Evolutionary conservation across 2,329 filamentous ascomycete genomes (phyloP), one percentile per base, ranked within the genome.

Genomic region (Pseudogymnoascus sp.): DNA sequence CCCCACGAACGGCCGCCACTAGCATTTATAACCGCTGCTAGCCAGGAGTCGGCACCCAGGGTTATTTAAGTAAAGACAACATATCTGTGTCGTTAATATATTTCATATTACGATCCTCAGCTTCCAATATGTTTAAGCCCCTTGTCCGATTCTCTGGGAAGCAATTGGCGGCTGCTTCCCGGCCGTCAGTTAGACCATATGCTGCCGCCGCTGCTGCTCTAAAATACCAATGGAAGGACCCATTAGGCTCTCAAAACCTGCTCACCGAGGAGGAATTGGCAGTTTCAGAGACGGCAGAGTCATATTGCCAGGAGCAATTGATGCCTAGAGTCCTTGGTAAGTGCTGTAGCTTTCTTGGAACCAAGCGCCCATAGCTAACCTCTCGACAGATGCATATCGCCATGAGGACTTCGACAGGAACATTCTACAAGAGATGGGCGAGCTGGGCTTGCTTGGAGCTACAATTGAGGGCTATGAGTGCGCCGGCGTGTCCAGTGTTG

Each of bases 251-350:
- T 37, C 87, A 86, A 71, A 88, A 86, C 71, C 78, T 96, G 50
- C 83, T 92, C 71, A 96, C 92, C 0, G 90, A 96, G 68, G 95
- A 99, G 65, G 95, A 99, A 76, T 74, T 91, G 67, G 91, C 93
- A 13, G 93, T 99, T 68, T 83, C 89, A 44, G 91, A 97, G 71
- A 96, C 91, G 5, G 93, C 93, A 35, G 90, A 96, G 76, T 84
- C 90, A 65, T 99, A 97, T 73, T 97, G 93, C 74, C 93, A 97
- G 76, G 93, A 97, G 74, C 85, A 85, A 65, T 81, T 99, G 78
- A 79, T 90, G 44, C 95, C 95, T 60, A 83, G 93, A 67, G 89
- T 99, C 60, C 81, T 97, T 65, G 88, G 93, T 96, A 81, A 68
- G 84, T 76, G 38, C 46, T 26, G 29, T 59, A 42, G 67, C 26